Evolutionary conservation across 164 flowering plant species (phyloP).

Genomic region (Vitis cinerea): DNA sequence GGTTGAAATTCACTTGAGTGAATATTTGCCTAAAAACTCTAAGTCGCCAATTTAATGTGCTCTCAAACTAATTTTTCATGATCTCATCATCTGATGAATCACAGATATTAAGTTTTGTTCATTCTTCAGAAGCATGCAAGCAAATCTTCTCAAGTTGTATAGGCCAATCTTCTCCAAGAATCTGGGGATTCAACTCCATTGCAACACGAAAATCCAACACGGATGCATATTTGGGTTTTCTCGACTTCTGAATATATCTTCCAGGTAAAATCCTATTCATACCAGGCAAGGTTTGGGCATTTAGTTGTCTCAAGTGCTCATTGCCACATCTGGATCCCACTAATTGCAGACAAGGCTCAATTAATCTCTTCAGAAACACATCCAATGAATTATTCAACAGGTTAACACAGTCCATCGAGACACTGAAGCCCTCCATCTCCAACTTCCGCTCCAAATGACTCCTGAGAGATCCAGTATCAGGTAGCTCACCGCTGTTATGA

Average conservation of each 20-base stretch:
- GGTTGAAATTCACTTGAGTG: constrained; percentile 13
- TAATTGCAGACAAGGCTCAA: constrained; percentile 62
- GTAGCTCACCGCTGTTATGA: constrained; percentile 49
- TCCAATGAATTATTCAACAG: constrained; percentile 73
- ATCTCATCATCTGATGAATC: neutral
- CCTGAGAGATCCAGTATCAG: constrained; percentile 60
- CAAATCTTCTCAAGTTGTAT: constrained; percentile 62
- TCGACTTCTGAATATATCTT: constrained; percentile 19
- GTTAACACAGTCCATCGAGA: constrained; percentile 55
- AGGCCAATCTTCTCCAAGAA: constrained; percentile 84
- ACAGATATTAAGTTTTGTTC: constrained; percentile 3
- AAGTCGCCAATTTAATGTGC: constrained; percentile 4
- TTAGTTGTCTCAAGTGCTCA: constrained; percentile 20
- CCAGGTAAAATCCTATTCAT: constrained; percentile 23
- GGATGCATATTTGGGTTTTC: constrained; percentile 30
- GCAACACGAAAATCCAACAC: constrained; percentile 62
- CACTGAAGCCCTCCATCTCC: constrained; percentile 48
- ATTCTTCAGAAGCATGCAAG: constrained; percentile 33
- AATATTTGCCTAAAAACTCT: constrained; percentile 6
- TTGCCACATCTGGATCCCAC: constrained; percentile 43
- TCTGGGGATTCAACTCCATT: constrained; percentile 66
- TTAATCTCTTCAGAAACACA: constrained; percentile 62
- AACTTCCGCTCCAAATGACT: constrained; percentile 52
- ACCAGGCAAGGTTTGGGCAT: constrained; percentile 19
- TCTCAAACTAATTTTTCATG: neutral